These are phyloP conservation scores for Sabuloglossum arenarium DNA, from an alignment of 495 filamentous ascomycete genomes.

Conservation along the genomic window DNA sequence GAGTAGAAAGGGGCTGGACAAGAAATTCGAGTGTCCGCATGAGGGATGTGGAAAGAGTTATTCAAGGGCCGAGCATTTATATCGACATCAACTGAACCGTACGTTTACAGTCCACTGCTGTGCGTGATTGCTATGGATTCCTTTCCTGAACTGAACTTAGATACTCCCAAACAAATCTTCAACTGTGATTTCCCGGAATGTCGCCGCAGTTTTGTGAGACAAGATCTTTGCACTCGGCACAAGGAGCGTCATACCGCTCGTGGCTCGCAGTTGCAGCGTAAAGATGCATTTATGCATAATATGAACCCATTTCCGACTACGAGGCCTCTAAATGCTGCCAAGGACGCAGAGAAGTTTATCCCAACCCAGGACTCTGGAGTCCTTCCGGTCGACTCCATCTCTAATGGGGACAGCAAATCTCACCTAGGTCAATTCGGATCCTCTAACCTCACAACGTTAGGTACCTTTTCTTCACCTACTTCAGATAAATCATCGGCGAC, in stretches of 20 bases:
- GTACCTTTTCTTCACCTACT: not conserved
- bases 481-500: not conserved
- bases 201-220: slow-evolving; percentile 74
- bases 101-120: slow-evolving; percentile 17
- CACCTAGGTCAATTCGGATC: not conserved
- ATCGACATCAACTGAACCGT: slow-evolving; percentile 93
- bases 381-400: not conserved
- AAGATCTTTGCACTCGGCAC: slow-evolving; percentile 85
- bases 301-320: slow-evolving; percentile 26
- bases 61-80: slow-evolving; percentile 89
- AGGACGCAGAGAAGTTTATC: not conserved
- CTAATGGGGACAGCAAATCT: not conserved
- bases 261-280: slow-evolving; percentile 82
- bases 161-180: slow-evolving; percentile 84
- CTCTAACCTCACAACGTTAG: not conserved
- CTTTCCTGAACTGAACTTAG: slow-evolving; percentile 18
- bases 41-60: slow-evolving; percentile 90
- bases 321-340: slow-evolving; percentile 20
- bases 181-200: slow-evolving; percentile 88
- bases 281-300: slow-evolving; percentile 52
- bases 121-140: not conserved
- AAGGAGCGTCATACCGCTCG: slow-evolving; percentile 85
- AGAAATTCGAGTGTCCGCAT: slow-evolving; percentile 83
- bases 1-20: slow-evolving; percentile 75
- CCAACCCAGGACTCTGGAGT: not conserved